Conservation (phyloP, 2,329 filamentous ascomycete genomes). For the Ophiostoma fasciatum region DNA sequence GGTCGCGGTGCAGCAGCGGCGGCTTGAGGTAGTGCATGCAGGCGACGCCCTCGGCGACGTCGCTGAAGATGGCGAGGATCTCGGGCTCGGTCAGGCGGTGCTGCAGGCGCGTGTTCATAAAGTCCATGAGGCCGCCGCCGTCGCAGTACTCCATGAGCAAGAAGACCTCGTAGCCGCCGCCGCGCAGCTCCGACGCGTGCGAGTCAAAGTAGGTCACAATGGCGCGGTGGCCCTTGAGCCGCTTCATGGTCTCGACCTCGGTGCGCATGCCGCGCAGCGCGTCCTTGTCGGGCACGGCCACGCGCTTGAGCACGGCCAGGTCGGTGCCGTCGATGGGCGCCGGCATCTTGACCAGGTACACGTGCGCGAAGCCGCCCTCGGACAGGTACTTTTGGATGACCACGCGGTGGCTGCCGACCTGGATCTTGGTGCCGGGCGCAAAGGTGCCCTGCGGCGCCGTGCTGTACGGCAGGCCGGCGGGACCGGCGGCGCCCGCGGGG, state of each 20-base stretch:
- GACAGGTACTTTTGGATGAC: conserved; percentile 95
- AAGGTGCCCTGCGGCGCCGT: conserved; percentile 68
- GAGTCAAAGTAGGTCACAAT: conserved; percentile 99
- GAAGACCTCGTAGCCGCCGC: conserved; percentile 94
- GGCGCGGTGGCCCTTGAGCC: conserved; percentile 85
- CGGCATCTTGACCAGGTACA: conserved; percentile 85
- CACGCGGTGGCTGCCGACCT: conserved; percentile 83
- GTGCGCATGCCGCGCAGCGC: conserved; percentile 90
- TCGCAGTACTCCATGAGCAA: conserved; percentile 96
- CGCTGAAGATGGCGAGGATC: conserved; percentile 91
- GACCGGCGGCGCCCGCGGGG: no score
- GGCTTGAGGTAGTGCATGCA: conserved; percentile 99
- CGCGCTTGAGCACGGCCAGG: conserved; percentile 77
- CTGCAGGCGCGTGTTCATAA: conserved; percentile 97
- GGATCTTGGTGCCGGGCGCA: conserved; percentile 85
- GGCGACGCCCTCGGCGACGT: conserved; percentile 89
- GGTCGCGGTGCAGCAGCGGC: conserved; percentile 75
- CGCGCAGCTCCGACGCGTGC: conserved; percentile 84
- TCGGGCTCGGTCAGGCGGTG: conserved; percentile 94
- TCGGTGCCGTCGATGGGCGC: conserved; percentile 64
- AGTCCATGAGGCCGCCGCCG: conserved; percentile 92
- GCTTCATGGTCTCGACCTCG: conserved; percentile 99
- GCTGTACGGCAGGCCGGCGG: conserved; percentile 17
- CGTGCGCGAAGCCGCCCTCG: conserved; percentile 94
- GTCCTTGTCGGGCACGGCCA: conserved; percentile 93